Conservation (phyloP, 2,329 filamentous ascomycete species). For the Nothophoma quercina region DNA sequence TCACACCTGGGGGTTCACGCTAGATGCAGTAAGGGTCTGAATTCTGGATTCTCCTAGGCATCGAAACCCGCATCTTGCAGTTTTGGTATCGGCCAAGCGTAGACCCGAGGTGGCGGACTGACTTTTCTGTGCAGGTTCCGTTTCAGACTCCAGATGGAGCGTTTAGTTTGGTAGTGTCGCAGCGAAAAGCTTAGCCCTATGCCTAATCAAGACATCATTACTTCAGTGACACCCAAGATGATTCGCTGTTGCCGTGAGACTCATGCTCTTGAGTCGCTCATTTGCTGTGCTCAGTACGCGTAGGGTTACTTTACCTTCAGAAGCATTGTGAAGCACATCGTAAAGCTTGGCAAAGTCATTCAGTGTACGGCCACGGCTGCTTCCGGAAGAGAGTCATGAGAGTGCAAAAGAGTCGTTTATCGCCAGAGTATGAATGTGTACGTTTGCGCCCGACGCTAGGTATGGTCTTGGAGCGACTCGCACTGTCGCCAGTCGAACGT, state of each 20-base stretch:
- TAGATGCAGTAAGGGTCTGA: conserved; percentile 15
- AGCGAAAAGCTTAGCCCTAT: conserved; percentile 30
- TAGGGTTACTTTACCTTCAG: conserved; percentile 10
- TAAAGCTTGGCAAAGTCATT: conserved; percentile 2
- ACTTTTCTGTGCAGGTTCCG: conserved; percentile 31
- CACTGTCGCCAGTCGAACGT: neutral
- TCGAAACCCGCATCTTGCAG: conserved; percentile 24
- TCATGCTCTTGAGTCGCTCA: conserved; percentile 13
- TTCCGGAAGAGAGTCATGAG: neutral
- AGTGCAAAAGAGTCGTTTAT: neutral
- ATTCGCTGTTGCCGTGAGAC: conserved; percentile 25
- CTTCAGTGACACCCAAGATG: neutral
- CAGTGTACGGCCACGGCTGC: neutral
- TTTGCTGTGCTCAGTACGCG: conserved; percentile 3
- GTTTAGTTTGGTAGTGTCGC: conserved; percentile 37
- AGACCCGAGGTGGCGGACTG: conserved; percentile 29
- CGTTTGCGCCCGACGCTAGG: too few species aligned
- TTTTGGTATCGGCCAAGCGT: conserved; percentile 34
- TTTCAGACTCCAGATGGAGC: conserved; percentile 37
- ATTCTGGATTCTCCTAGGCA: conserved; percentile 19
- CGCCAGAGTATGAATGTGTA: too few species aligned
- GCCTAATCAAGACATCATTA: neutral
- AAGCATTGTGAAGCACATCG: conserved; percentile 19
- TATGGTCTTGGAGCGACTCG: neutral
- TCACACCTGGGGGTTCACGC: conserved; percentile 21